These are phyloP conservation scores for Golubevia pallescens DNA, from an alignment of 1,284 basidiomycete species.

Conservation along the genomic window DNA sequence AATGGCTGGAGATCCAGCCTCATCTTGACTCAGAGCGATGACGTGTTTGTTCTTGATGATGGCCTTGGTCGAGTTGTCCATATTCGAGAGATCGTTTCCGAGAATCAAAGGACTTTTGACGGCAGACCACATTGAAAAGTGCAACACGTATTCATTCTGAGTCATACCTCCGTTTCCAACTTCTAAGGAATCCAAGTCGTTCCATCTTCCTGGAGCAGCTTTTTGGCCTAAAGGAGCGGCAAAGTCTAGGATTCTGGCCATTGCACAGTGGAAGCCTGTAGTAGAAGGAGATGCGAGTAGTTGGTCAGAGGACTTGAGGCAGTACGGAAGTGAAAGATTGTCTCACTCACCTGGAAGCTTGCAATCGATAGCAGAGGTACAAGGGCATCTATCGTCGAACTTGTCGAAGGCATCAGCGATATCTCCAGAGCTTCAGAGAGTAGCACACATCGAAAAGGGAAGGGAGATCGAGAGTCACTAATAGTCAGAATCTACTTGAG, in stretches of 20 bases:
- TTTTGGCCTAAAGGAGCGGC: slow-evolving; percentile 33
- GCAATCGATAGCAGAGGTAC: slow-evolving; percentile 6
- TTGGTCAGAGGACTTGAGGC: background rate
- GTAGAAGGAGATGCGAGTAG: slow-evolving; percentile 5
- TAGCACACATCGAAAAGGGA: slow-evolving; percentile 1
- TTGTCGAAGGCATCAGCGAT: slow-evolving; percentile 65
- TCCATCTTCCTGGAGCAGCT: slow-evolving; percentile 33
- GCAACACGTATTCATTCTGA: slow-evolving; percentile 34
- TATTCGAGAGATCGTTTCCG: slow-evolving; percentile 46
- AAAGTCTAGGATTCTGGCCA: slow-evolving; percentile 32
- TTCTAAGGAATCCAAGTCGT: slow-evolving; percentile 46
- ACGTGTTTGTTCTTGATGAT: slow-evolving; percentile 51
- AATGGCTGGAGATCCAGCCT: slow-evolving; percentile 31
- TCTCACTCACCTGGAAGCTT: background rate
- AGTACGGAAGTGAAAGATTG: background rate
- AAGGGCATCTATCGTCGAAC: slow-evolving; percentile 67
- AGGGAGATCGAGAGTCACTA: background rate
- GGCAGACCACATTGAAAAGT: slow-evolving; percentile 55
- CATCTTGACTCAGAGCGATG: slow-evolving; percentile 45
- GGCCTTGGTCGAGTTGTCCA: slow-evolving; percentile 18
- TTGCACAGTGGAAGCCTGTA: slow-evolving; percentile 25
- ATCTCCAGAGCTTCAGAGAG: slow-evolving; percentile 8
- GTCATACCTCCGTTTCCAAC: slow-evolving; percentile 18
- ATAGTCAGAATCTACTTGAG: slow-evolving; percentile 43
- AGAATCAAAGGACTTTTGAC: slow-evolving; percentile 58